phyloP scores from a whole-genome alignment of 2,329 filamentous ascomycete species.

The Cercospora sp. region DNA sequence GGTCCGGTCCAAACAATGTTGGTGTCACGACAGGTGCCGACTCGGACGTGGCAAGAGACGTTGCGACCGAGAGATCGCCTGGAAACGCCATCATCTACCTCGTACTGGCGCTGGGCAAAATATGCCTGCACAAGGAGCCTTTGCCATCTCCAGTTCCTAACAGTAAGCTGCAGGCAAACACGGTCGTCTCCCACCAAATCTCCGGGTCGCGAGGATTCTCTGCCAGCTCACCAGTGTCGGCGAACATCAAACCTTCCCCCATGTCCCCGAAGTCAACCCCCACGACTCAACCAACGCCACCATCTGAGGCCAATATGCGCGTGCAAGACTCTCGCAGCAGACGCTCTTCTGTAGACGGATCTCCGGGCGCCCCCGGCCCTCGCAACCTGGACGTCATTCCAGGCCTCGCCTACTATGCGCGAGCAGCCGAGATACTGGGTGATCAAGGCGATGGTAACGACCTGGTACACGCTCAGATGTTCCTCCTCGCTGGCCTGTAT shows the following conservation, averaged over 20 bases:
- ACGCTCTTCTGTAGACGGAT: conserved; percentile 36
- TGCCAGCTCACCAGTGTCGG: conserved; percentile 35
- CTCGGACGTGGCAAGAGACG: conserved; percentile 18
- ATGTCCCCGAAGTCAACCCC: conserved; percentile 43
- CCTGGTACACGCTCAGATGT: conserved; percentile 80
- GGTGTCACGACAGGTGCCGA: conserved; percentile 14
- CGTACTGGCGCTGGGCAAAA: conserved; percentile 81
- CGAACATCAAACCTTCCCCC: conserved; percentile 42
- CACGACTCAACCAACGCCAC: conserved; percentile 36
- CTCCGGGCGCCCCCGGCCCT: conserved; percentile 22
- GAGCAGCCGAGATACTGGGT: conserved; percentile 82
- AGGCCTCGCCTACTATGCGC: conserved; percentile 84
- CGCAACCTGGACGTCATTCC: conserved; percentile 73
- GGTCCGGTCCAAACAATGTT: conserved; percentile 26
- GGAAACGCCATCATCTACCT: conserved; percentile 79
- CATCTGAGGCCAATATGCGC: conserved; percentile 30
- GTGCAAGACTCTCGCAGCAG: conserved; percentile 34
- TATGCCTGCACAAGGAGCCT: conserved; percentile 60
- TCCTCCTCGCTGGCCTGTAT: conserved; percentile 82
- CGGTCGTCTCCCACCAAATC: conserved; percentile 41
- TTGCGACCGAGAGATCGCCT: conserved; percentile 61
- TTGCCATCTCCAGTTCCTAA: conserved; percentile 60
- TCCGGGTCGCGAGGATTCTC: conserved; percentile 26
- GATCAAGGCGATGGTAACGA: conserved; percentile 76
- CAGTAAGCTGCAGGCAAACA: conserved; percentile 40